phyloP scores from a whole-genome alignment of 2,329 filamentous ascomycete species.

The Thelonectria blattea region DNA sequence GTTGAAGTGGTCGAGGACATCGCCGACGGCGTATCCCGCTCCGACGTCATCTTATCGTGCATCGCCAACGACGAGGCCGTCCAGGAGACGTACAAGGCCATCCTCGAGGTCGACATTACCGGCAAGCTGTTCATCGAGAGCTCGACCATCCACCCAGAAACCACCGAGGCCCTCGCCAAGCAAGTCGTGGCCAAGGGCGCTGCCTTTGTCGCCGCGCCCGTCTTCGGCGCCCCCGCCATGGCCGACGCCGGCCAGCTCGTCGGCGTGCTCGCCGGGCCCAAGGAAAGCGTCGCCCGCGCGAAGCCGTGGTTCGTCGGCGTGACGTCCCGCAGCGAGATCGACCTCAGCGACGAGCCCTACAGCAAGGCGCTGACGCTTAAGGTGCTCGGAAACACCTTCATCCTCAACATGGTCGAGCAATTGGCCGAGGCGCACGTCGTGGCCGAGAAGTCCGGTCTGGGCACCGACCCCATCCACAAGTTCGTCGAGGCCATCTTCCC shows the following conservation, averaged over 20 bases:
- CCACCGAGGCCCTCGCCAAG: conserved; percentile 70
- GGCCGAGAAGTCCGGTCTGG: conserved; percentile 81
- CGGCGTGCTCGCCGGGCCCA: conserved; percentile 73
- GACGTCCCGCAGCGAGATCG: conserved; percentile 70
- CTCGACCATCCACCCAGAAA: conserved; percentile 86
- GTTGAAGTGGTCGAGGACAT: conserved; percentile 69
- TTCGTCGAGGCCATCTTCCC: conserved; percentile 78
- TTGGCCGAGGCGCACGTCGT: conserved; percentile 79
- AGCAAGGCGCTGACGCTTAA: conserved; percentile 76
- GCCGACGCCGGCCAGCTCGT: conserved; percentile 75
- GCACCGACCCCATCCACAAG: conserved; percentile 70
- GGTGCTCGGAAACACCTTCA: conserved; percentile 85
- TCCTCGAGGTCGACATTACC: conserved; percentile 60
- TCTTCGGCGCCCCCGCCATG: conserved; percentile 75
- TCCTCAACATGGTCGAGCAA: conserved; percentile 81
- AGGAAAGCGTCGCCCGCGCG: conserved; percentile 64
- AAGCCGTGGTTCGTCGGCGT: conserved; percentile 76
- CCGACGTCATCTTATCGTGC: conserved; percentile 84
- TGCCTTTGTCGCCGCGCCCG: conserved; percentile 73
- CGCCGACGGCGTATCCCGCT: conserved; percentile 66
- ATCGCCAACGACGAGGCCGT: conserved; percentile 80
- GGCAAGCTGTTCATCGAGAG: conserved; percentile 86
- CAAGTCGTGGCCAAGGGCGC: conserved; percentile 64
- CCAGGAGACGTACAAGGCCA: conserved; percentile 62
- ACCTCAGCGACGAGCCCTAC: conserved; percentile 72